Evolutionary conservation across 345 rosid genomes (phyloP), one percentile per base, ranked within the genome.

Genomic region (Eucalyptus sp.): DNA sequence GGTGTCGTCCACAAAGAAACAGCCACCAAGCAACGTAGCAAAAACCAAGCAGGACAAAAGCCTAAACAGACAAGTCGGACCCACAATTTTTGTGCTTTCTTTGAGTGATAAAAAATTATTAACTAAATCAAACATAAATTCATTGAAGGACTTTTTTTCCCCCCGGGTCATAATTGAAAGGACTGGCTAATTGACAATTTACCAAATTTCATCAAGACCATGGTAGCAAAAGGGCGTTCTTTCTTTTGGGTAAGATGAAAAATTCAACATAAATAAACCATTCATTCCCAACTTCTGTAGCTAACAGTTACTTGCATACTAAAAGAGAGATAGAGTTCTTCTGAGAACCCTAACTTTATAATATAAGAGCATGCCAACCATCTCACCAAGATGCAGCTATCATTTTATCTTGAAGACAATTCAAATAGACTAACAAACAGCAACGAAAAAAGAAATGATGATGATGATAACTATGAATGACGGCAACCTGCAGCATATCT

Each of bases 401-500:
- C 83, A 76, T 76, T 71, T 76, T 76, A 87, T 22, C 52, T 60
- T 48, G 33, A 60, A 60, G 88, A 87, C 48, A 1, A 22, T 25
- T 25, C 15, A 50, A 20, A 27, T 64, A 50, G 49, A 16, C 14
- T 56, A 44, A 79, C 16, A 89, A 85, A 87, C 13, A 41, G 66
- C 16, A 58, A 50, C 87, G 87, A 87, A 49, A 44, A 48, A 87
- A 86, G 48, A 29, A 50, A 66, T 88, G 81, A 66, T 41, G 46
- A 66, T 41, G 46, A 88, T 62, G 13, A 91, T 83, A 22, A 66
- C 84, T 52, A 56, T 81, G 33, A 46, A 62, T 29, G 50, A 41
- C 10, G 27, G 89, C 92, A 89, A 98, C 99, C 98, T 97, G 99
- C 24, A 90, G 87, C 85, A 91, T 90, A 92, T 98, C 99, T 95